Evolutionary conservation across 306 rosid species (phyloP), one percentile per base, ranked within the genome.

Genomic region (Leucaena leucocephala): DNA sequence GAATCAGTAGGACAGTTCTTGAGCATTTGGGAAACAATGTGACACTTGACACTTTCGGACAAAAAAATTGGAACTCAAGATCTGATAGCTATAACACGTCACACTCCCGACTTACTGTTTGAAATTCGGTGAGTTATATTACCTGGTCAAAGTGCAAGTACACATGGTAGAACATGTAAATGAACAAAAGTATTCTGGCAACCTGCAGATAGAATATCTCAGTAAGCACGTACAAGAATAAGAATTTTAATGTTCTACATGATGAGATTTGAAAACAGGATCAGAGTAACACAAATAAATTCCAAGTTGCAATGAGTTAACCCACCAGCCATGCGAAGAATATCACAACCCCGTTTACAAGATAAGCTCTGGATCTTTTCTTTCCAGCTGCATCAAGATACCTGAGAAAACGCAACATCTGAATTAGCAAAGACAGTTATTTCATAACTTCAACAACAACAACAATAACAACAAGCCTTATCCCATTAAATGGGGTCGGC

Each of bases 291-390:
- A 66, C 45, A 71, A 62, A 69, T 70, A 72, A 59, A 75, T 66
- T 80, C 52, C 43, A 69, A 68, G 34, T 40, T 68, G 65, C 64
- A 69, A 80, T 16, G 76, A 48, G 13, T 62, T 74, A 21, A 91
- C 96, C 43, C 52, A 95, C 99, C 96, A 93, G 86, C 99, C 99
- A 95, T 66, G 99, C 91, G 11, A 95, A 79, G 85, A 95, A 93
- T 81, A 95, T 92, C 13, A 90, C 93, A 82, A 95, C 91, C 79
- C 99, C 99, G 27, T 95, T 95, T 77, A 93, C 75, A 80, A 91
- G 75, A 83, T 95, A 95, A 39, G 97, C 92, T 84, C 54, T 89
- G 21, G 97, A 87, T 83, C 85, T 85, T 85, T 95, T 95, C 98
- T 90, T 86, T 86, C 99, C 98, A 71, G 93, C 90, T 40, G 79